Base-by-base conservation (phyloP, 2,329 filamentous ascomycete genomes). In the Gremmenia infestans region DNA sequence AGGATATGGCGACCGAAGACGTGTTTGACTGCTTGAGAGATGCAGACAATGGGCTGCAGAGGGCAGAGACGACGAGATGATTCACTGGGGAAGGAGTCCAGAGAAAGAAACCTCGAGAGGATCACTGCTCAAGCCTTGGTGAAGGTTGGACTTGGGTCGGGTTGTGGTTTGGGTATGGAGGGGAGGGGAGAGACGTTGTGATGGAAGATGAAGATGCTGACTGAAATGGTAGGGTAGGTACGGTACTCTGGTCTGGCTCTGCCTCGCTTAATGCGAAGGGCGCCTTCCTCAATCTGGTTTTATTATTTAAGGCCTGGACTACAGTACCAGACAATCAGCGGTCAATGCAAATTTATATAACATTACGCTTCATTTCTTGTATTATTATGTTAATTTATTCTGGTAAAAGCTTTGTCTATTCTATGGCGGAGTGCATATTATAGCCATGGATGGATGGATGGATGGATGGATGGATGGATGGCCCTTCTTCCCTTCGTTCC, bases 71-170 rank as follows among this genome's bases (percentile, higher is more conserved):
- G 42, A 45, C 4, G 50, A 51, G 52, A 48, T 5, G 52, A 19
- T 11, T 42, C 23, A 19, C 23, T 17, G 22, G 6, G 43, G 19
- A 45, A 25, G 40, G 45, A 47, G 5, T 22, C 15, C n/a, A 37
- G 17, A 14, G 25, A 14, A 19, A 52, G 12, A 17, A 22, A 19
- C 19, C 22, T 53, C 53, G 40, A 47, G 39, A 51, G 54, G 53
- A 57, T 58, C 52, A 50, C 56, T 47, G 49, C 56, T 56, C 53
- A 56, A 50, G 56, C 57, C 47, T 51, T 39, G 19, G 48, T 32
- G 42, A 54, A 52, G 36, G 56, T 42, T 28, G 58, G 46, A 39
- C 50, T 25, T 35, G 52, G 47, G 37, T 35, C 51, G 53, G 53
- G 40, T 45, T 19, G 28, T 48, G 46, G 11, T 28, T 19, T n/a